A percentile compares a stretch with the other conserved stretches of the same genome.
These are phyloP conservation scores for Aschersonia sp. DNA, from an alignment of 2,329 filamentous ascomycete species.

Conservation along the genomic window DNA sequence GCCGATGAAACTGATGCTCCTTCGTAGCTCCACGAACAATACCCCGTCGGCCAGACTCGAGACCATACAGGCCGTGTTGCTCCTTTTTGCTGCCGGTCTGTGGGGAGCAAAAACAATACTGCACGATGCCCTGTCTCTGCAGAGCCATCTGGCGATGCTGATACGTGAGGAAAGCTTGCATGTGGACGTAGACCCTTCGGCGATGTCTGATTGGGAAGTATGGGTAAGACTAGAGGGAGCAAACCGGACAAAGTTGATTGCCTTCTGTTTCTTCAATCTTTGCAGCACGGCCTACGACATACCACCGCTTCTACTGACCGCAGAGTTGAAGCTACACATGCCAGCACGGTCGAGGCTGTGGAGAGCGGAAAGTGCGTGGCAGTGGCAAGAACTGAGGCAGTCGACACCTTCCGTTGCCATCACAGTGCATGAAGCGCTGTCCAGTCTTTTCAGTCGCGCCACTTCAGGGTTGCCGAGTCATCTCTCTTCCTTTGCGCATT, in stretches of 20 bases:
- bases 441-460: slow-evolving; percentile 36
- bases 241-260: slow-evolving; percentile 43
- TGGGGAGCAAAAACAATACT: slow-evolving; percentile 48
- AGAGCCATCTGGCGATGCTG: slow-evolving; percentile 42
- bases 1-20: neutral
- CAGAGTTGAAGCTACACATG: slow-evolving; percentile 40
- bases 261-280: slow-evolving; percentile 49
- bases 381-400: slow-evolving; percentile 44
- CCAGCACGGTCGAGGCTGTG: slow-evolving; percentile 41
- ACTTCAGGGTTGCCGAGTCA: slow-evolving; percentile 31
- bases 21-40: slow-evolving; percentile 35
- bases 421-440: slow-evolving; percentile 41
- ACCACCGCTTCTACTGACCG: slow-evolving; percentile 41
- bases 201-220: slow-evolving; percentile 38
- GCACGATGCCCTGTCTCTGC: slow-evolving; percentile 43
- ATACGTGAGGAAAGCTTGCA: slow-evolving; percentile 43
- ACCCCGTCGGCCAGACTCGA: slow-evolving; percentile 45
- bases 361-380: slow-evolving; percentile 41
- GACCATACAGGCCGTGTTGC: slow-evolving; percentile 48
- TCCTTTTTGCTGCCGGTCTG: slow-evolving; percentile 45
- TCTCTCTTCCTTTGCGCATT: slow-evolving; percentile 50
- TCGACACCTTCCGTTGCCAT: slow-evolving; percentile 35
- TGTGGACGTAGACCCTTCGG: slow-evolving; percentile 30
- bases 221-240: slow-evolving; percentile 44
- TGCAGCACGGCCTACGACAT: slow-evolving; percentile 49